Conservation (phyloP, 352 stramenopile genomes). For the Phytopythium boreale region DNA sequence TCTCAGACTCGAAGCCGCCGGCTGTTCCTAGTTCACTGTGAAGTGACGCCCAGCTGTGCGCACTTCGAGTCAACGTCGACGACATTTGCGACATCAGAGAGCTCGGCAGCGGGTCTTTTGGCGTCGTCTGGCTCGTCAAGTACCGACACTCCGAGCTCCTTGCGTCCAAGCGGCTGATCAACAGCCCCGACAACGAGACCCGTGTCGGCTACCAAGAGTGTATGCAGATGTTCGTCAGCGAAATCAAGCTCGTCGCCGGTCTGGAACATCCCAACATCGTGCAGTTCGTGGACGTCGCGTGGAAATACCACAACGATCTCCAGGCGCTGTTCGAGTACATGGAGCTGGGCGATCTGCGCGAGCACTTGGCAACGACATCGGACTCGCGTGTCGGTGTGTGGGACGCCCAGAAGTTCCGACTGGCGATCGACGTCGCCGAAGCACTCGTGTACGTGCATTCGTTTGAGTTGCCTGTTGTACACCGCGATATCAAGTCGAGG, state of each 20-base stretch:
- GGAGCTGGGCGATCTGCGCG: constrained; percentile 50
- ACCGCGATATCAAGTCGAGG: constrained; percentile 15
- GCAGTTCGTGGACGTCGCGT: constrained; percentile 57
- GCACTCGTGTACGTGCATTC: constrained; percentile 15
- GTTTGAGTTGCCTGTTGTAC: constrained; percentile 8
- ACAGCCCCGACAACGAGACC: constrained; percentile 10
- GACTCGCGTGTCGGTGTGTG: constrained; percentile 18
- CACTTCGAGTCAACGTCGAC: constrained; percentile 29
- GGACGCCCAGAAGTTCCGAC: constrained; percentile 13
- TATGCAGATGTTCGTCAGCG: constrained; percentile 45
- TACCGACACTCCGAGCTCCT: constrained; percentile 27
- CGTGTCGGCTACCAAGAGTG: not conserved
- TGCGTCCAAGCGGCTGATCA: constrained; percentile 34
- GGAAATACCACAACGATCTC: constrained; percentile 50
- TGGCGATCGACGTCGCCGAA: constrained; percentile 14
- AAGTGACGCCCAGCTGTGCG: constrained; percentile 33
- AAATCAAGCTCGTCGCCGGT: constrained; percentile 67
- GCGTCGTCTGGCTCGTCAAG: constrained; percentile 42
- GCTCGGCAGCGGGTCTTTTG: constrained; percentile 30
- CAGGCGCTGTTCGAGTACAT: constrained; percentile 77
- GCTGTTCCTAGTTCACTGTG: constrained; percentile 20
- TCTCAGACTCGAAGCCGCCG: not conserved
- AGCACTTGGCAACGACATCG: constrained; percentile 21
- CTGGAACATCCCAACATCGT: constrained; percentile 71
- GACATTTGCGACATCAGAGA: constrained; percentile 49